Conservation (phyloP, 768 basidiomycete species). For the Boletus vinaceobasis region DNA sequence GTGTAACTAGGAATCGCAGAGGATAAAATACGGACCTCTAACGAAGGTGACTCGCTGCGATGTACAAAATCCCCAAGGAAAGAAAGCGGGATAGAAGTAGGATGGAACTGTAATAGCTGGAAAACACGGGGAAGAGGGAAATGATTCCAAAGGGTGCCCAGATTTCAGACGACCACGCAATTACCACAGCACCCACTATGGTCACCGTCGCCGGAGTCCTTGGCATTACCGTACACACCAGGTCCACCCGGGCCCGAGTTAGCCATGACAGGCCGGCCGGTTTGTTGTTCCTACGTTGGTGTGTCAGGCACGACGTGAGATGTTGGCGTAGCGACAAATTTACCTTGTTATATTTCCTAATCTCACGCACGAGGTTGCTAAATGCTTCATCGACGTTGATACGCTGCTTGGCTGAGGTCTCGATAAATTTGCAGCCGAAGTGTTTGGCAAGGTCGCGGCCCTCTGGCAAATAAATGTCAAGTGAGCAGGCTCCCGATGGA, state of each 20-base stretch:
- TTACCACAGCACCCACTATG: slow-evolving; percentile 62
- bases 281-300: slow-evolving; percentile 63
- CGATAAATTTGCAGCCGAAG: slow-evolving; percentile 91
- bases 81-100: slow-evolving; percentile 8
- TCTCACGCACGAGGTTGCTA: slow-evolving; percentile 88
- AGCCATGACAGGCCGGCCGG: slow-evolving; percentile 61
- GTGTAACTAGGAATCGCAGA: slow-evolving; percentile 4
- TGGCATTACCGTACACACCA: slow-evolving; percentile 45
- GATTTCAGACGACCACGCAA: slow-evolving; percentile 54
- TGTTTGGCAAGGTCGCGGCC: slow-evolving; percentile 95
- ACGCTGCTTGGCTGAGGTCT: slow-evolving; percentile 94
- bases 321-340: slow-evolving; percentile 10
- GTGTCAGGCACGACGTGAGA: slow-evolving; percentile 7
- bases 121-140: slow-evolving; percentile 2
- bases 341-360: slow-evolving; percentile 91
- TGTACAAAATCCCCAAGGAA: slow-evolving; percentile 12
- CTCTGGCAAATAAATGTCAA: slow-evolving; percentile 52
- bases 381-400: slow-evolving; percentile 98
- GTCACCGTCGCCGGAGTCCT: slow-evolving; percentile 50
- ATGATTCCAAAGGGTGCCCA: not conserved
- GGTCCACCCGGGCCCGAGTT: slow-evolving; percentile 41
- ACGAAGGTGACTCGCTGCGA: slow-evolving; percentile 5
- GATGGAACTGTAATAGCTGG: not conserved
- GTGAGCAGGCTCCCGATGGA: not conserved
- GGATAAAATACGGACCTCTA: slow-evolving; percentile 1